phyloP scores from a whole-genome alignment of 2,329 filamentous ascomycete genomes.

The Zymoseptoria tritici region DNA sequence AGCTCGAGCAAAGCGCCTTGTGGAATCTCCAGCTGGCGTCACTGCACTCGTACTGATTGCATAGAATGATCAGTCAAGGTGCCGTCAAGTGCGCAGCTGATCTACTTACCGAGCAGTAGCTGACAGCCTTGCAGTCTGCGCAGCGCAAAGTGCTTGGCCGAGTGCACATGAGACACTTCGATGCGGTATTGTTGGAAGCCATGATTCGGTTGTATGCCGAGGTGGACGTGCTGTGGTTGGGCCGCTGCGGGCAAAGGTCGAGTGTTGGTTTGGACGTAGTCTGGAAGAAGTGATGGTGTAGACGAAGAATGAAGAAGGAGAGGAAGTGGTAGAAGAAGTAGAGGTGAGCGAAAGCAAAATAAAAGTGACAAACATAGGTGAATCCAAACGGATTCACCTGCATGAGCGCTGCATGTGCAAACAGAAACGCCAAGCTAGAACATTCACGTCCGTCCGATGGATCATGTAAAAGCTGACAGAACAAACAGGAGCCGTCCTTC shows the following conservation, averaged over 20 bases:
- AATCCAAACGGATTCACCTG: not conserved
- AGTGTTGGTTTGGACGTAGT: not conserved
- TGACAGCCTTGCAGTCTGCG: not conserved
- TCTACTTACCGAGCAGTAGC: not conserved
- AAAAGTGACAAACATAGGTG: not conserved
- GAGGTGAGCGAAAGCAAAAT: not conserved
- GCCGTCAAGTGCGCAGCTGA: too few relatives aligned
- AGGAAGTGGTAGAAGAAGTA: not conserved
- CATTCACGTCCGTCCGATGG: not conserved
- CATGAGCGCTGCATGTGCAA: not conserved
- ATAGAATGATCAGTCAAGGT: too few relatives aligned
- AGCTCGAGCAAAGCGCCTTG: constrained; percentile 3
- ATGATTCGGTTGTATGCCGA: not conserved
- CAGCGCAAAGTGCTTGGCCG: not conserved
- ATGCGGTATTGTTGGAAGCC: not conserved
- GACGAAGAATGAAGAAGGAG: not conserved
- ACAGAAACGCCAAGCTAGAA: not conserved
- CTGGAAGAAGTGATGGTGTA: not conserved
- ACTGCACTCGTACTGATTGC: not conserved
- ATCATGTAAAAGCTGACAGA: not conserved
- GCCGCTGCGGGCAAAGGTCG: not conserved
- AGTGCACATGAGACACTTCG: not conserved
- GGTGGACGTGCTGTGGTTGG: not conserved
- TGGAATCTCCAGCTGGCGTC: constrained; percentile 3
- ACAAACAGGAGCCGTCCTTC: not conserved